phyloP scores from a whole-genome alignment of 805 yeast species.

The Saturnispora serradocipensis region DNA sequence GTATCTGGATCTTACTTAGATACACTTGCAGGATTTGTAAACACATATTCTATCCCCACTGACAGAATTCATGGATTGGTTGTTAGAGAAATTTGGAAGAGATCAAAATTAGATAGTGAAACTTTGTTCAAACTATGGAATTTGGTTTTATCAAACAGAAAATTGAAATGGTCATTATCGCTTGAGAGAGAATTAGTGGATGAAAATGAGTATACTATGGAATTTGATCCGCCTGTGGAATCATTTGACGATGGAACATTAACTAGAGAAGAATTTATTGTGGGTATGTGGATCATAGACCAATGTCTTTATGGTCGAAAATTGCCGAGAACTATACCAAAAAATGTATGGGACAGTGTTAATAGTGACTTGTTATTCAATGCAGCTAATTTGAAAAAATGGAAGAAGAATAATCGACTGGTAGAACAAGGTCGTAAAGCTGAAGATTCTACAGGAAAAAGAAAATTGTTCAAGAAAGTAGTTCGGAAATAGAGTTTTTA shows the following conservation, averaged over 20 bases:
- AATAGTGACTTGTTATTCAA: conserved; percentile 22
- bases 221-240: conserved; percentile 16
- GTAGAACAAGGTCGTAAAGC: background rate
- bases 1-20: background rate
- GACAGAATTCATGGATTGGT: conserved; percentile 45
- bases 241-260: conserved; percentile 65
- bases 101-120: conserved; percentile 64
- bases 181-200: background rate
- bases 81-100: conserved; percentile 70
- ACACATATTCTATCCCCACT: conserved; percentile 5
- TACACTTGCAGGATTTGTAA: conserved; percentile 6
- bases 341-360: conserved; percentile 75
- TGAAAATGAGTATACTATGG: background rate
- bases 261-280: conserved; percentile 72
- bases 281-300: conserved; percentile 98
- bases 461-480: conserved; percentile 11
- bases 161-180: conserved; percentile 33
- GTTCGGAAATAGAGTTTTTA: background rate
- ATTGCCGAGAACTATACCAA: conserved; percentile 61
- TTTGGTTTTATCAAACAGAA: conserved; percentile 46
- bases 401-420: background rate
- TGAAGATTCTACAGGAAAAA: background rate
- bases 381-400: conserved; percentile 4
- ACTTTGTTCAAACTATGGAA: conserved; percentile 62
- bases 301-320: conserved; percentile 93